Conservation (phyloP, 805 yeast species). For the Metschnikowia gruessii region DNA sequence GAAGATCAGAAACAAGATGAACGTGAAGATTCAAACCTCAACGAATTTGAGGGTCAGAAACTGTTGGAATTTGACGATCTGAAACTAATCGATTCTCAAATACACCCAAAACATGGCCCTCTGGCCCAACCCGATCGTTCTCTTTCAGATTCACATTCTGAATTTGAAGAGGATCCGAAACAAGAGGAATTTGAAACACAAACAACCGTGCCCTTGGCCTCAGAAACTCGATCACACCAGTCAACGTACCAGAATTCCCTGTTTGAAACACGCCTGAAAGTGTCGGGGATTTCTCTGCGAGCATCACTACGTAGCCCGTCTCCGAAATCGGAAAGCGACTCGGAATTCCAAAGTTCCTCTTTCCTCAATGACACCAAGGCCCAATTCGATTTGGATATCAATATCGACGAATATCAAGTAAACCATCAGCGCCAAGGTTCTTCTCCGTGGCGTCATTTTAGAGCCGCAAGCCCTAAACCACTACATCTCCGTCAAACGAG, state of each 20-base stretch:
- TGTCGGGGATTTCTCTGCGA: not conserved
- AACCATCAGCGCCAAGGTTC: conserved; percentile 3
- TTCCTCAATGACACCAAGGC: conserved; percentile 19
- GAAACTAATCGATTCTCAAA: no score
- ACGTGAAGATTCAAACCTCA: no score
- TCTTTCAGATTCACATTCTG: no score
- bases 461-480: conserved; percentile 11
- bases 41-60: no score
- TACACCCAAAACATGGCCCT: not conserved
- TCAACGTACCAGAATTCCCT: conserved; percentile 1
- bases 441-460: conserved; percentile 14
- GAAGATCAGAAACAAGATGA: no score
- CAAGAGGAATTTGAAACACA: not conserved
- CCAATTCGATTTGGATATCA: conserved; percentile 20
- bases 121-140: no score
- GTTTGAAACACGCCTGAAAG: conserved; percentile 2
- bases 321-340: conserved; percentile 3
- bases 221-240: not conserved
- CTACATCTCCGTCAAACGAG: conserved; percentile 12
- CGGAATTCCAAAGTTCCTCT: conserved; percentile 15
- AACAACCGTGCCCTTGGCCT: not conserved
- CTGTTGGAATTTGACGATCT: no score
- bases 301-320: not conserved
- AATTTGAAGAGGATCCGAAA: no score
- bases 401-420: conserved; percentile 16